Conservation (phyloP, 768 basidiomycete genomes). For the Peribolospora baueri region DNA sequence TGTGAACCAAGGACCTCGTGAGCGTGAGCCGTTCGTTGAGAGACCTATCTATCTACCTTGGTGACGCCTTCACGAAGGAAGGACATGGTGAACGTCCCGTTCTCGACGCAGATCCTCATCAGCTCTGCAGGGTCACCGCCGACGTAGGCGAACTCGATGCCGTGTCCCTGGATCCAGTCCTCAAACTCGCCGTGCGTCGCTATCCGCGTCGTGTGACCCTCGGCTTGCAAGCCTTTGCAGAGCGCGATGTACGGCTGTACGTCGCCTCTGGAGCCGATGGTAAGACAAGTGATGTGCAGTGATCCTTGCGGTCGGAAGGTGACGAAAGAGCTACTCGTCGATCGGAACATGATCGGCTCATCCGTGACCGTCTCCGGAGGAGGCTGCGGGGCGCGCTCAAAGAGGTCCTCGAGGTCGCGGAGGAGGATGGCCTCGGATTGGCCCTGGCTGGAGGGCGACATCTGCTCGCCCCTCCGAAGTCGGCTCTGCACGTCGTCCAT, state of each 20-base stretch:
- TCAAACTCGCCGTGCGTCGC: conserved; percentile 89
- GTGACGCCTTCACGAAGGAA: conserved; percentile 74
- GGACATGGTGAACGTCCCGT: conserved; percentile 87
- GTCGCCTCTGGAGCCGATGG: conserved; percentile 87
- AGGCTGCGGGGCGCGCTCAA: conserved; percentile 6
- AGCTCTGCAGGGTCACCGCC: conserved; percentile 94
- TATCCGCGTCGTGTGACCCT: conserved; percentile 71
- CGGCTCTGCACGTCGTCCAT: conserved; percentile 45
- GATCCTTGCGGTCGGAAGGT: conserved; percentile 78
- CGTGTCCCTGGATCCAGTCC: conserved; percentile 50
- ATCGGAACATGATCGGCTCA: conserved; percentile 63
- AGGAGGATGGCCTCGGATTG: conserved; percentile 52
- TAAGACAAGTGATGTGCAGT: conserved; percentile 75
- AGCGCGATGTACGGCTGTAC: conserved; percentile 96
- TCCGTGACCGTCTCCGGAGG: conserved; percentile 6
- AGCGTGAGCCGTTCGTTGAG: neutral
- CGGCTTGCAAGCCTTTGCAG: conserved; percentile 66
- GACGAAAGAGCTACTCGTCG: conserved; percentile 81
- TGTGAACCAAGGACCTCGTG: neutral
- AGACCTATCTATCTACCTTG: conserved; percentile 30
- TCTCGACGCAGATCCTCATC: conserved; percentile 93
- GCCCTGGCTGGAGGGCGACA: conserved; percentile 25
- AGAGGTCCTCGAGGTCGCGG: conserved; percentile 49
- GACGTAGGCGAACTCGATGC: conserved; percentile 83
- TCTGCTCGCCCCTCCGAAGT: conserved; percentile 24